Evolutionary conservation across 2,329 filamentous ascomycete genomes (phyloP).

Genomic region (Reticulascus tulasneorum): DNA sequence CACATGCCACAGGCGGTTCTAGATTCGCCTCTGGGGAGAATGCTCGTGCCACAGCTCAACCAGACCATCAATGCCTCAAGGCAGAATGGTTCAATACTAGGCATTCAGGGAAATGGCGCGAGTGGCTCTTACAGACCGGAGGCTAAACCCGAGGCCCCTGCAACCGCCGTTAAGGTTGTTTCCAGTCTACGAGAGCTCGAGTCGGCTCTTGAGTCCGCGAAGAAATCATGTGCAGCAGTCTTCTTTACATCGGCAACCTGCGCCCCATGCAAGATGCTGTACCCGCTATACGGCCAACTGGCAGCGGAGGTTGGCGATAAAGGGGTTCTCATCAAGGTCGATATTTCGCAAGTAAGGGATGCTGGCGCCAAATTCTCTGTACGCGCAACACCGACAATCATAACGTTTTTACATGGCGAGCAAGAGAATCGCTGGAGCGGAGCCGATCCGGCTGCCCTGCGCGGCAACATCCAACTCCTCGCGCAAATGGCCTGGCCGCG

Average conservation of each 20-base stretch:
- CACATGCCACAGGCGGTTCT: conserved; percentile 83
- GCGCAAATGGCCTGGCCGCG: conserved; percentile 69
- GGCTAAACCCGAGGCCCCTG: conserved; percentile 14
- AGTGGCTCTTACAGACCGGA: conserved; percentile 18
- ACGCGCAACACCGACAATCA: conserved; percentile 79
- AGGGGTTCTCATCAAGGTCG: conserved; percentile 75
- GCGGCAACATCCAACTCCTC: conserved; percentile 68
- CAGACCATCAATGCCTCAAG: conserved; percentile 47
- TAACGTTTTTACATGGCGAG: conserved; percentile 74
- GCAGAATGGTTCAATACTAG: conserved; percentile 48
- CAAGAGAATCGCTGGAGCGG: conserved; percentile 79
- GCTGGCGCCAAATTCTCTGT: conserved; percentile 54
- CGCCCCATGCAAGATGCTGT: conserved; percentile 76
- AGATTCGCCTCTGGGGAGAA: conserved; percentile 80
- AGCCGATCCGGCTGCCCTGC: conserved; percentile 64
- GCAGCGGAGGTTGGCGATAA: conserved; percentile 68
- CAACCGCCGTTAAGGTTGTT: conserved; percentile 53
- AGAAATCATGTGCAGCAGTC: conserved; percentile 68
- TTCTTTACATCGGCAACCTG: conserved; percentile 94
- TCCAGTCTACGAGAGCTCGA: conserved; percentile 58
- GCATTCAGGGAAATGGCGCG: conserved; percentile 36
- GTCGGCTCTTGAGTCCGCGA: conserved; percentile 53
- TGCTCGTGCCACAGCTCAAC: conserved; percentile 70
- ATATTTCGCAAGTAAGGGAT: conserved; percentile 57
- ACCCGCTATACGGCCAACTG: conserved; percentile 76